phyloP scores from a whole-genome alignment of 1,284 basidiomycete species.

The Peniophora sp. region DNA sequence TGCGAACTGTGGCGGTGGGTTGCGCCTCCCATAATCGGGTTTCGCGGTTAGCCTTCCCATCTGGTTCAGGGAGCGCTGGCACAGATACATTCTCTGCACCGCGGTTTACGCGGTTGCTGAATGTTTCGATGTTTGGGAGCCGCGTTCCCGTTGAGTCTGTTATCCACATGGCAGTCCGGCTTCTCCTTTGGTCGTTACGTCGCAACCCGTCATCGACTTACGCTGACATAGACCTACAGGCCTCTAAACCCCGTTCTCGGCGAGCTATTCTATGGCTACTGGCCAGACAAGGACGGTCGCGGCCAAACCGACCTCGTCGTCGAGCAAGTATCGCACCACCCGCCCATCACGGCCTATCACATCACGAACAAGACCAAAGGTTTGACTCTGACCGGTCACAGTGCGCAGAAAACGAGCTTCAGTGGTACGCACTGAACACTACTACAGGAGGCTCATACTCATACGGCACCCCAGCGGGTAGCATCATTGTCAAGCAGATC shows the following conservation, averaged over 20 bases:
- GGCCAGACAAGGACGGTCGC: conserved; percentile 77
- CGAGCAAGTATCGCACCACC: conserved; percentile 98
- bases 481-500: conserved; percentile 88
- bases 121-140: too few relatives aligned
- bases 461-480: conserved; percentile 34
- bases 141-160: too few relatives aligned
- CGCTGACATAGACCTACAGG: conserved; percentile 28
- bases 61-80: too few relatives aligned
- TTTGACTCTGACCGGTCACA: conserved; percentile 80
- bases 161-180: neutral
- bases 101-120: too few relatives aligned
- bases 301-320: conserved; percentile 84
- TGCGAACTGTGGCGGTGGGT: too few relatives aligned
- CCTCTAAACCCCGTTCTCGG: conserved; percentile 95
- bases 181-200: conserved; percentile 2
- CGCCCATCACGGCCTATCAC: conserved; percentile 80
- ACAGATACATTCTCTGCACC: too few relatives aligned
- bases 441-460: conserved; percentile 1
- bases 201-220: neutral
- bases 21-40: too few relatives aligned
- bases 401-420: conserved; percentile 95
- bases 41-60: too few relatives aligned
- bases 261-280: conserved; percentile 90
- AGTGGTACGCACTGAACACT: conserved; percentile 41
- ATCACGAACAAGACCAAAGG: conserved; percentile 83